Conservation (phyloP, 805 yeast species). For the Ogataea zsoltii region DNA sequence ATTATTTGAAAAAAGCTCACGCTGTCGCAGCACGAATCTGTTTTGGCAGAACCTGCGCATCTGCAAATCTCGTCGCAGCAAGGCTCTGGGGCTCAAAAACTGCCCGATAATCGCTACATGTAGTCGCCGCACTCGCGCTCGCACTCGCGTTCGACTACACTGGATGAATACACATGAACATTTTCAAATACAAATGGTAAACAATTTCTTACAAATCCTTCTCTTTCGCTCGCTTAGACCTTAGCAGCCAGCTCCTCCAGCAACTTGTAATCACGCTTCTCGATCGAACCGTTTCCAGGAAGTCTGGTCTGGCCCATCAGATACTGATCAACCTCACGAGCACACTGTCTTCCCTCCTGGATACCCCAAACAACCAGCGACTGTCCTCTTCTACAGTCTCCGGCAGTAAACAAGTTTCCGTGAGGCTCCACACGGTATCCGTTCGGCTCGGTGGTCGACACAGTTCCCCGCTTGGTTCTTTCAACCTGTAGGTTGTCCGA, state of each 20-base stretch:
- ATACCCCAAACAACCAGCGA: conserved; percentile 99
- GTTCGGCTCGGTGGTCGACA: conserved; percentile 58
- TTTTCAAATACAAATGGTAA: neutral
- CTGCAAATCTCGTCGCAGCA: too few relatives aligned
- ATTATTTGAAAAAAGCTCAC: too few relatives aligned
- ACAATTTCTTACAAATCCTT: too few relatives aligned
- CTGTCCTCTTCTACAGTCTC: conserved; percentile 99
- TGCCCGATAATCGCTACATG: too few relatives aligned
- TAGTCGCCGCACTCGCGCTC: too few relatives aligned
- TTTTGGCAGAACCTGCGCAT: too few relatives aligned
- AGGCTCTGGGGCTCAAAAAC: too few relatives aligned
- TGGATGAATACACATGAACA: neutral
- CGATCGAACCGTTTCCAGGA: conserved; percentile 94
- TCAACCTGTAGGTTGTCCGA: conserved; percentile 66
- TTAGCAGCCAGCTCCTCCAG: conserved; percentile 75
- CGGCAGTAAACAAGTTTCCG: conserved; percentile 87
- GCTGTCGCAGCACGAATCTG: too few relatives aligned
- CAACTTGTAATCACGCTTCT: conserved; percentile 75
- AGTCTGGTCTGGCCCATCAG: conserved; percentile 77
- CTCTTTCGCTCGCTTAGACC: too few relatives aligned
- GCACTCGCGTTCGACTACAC: too few relatives aligned
- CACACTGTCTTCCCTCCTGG: conserved; percentile 99
- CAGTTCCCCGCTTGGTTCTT: conserved; percentile 84
- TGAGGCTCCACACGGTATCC: conserved; percentile 65
- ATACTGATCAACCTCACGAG: conserved; percentile 83